Conservation (phyloP, 1,284 basidiomycete genomes). For the Ustilago vetiveriae region DNA sequence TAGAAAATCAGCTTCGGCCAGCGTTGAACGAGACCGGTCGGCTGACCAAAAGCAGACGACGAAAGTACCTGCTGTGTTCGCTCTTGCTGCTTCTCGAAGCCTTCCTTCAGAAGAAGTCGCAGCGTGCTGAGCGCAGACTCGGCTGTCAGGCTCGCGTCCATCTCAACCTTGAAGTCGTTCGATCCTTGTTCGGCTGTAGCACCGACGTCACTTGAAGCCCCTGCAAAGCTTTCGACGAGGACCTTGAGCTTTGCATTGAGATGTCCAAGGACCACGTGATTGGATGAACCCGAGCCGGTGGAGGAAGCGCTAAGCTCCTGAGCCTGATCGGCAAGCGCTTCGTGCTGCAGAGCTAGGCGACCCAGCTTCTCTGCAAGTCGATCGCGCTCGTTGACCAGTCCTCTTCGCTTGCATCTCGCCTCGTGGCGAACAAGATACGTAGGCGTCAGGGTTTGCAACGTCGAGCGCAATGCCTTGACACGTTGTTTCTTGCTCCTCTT, state of each 20-base stretch:
- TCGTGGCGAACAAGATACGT: constrained; percentile 51
- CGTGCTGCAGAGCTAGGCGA: constrained; percentile 33
- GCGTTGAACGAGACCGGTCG: constrained; percentile 41
- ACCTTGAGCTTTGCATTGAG: constrained; percentile 42
- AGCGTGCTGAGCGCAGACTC: constrained; percentile 32
- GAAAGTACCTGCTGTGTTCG: constrained; percentile 29
- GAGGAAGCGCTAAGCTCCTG: constrained; percentile 16
- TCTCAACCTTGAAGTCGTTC: constrained; percentile 32
- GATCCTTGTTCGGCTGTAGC: background rate
- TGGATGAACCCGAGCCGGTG: background rate
- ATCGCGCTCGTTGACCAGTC: constrained; percentile 42
- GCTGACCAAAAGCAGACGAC: constrained; percentile 39
- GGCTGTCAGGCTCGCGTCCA: constrained; percentile 22
- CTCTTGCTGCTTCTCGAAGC: constrained; percentile 29
- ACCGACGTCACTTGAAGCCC: background rate
- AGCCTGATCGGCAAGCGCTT: constrained; percentile 21
- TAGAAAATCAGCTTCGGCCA: constrained; percentile 60
- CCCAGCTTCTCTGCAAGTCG: constrained; percentile 49
- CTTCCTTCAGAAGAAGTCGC: constrained; percentile 35
- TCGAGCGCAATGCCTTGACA: constrained; percentile 27
- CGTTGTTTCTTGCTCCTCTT: constrained; percentile 29
- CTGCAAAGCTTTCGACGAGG: constrained; percentile 25
- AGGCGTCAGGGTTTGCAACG: constrained; percentile 33
- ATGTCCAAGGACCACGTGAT: constrained; percentile 19
- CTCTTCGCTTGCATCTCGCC: constrained; percentile 49